phyloP scores from a whole-genome alignment of 345 rosid species.

The Jatropha curcas region DNA sequence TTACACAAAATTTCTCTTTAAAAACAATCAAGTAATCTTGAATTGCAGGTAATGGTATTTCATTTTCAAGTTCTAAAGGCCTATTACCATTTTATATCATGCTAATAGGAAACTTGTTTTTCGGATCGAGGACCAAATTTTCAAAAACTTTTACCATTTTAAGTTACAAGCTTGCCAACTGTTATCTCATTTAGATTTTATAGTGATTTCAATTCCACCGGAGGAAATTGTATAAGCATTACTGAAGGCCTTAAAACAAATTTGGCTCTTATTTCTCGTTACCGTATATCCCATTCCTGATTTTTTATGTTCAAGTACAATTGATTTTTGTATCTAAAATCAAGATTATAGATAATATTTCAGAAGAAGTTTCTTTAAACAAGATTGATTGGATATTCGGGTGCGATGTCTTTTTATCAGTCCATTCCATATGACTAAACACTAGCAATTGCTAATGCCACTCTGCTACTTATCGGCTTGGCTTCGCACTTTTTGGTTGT shows the following conservation, averaged over 20 bases:
- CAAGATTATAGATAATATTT: conserved; percentile 42
- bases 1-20: conserved; percentile 56
- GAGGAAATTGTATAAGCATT: conserved; percentile 36
- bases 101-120: conserved; percentile 15
- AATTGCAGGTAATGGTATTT: conserved; percentile 47
- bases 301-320: conserved; percentile 47
- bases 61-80: neutral
- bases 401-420: conserved; percentile 55
- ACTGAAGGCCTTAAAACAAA: conserved; percentile 40
- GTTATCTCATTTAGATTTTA: conserved; percentile 25
- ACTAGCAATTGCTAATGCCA: conserved; percentile 63
- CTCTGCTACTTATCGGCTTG: conserved; percentile 59
- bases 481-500: conserved; percentile 65
- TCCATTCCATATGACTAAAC: conserved; percentile 75
- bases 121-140: conserved; percentile 46
- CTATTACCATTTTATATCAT: neutral
- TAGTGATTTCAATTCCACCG: conserved; percentile 15
- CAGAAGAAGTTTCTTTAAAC: conserved; percentile 54
- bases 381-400: conserved; percentile 57
- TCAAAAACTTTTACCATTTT: conserved; percentile 31
- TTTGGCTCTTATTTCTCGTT: conserved; percentile 53
- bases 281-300: conserved; percentile 46
- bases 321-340: conserved; percentile 48
- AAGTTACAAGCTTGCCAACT: conserved; percentile 47
- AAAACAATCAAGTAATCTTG: conserved; percentile 47